Conservation (phyloP, 768 basidiomycete genomes). For the Mycena latifolia region DNA sequence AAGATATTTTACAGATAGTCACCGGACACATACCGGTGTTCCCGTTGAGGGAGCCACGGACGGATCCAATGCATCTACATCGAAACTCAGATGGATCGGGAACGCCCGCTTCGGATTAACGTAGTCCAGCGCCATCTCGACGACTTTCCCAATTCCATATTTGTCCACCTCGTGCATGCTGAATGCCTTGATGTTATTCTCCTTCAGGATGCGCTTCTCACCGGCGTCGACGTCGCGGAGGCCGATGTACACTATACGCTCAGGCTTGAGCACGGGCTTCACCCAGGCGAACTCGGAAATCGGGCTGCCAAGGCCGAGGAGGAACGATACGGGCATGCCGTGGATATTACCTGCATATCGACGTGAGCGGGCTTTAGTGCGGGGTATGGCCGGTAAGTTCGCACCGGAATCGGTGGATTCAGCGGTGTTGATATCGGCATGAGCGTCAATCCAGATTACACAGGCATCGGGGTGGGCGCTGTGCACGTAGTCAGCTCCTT, state of each 20-base stretch:
- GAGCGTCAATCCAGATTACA: conserved; percentile 97
- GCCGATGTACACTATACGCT: conserved; percentile 95
- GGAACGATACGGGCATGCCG: conserved; percentile 98
- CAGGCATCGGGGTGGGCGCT: conserved; percentile 85
- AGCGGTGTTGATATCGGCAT: conserved; percentile 95
- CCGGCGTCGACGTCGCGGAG: conserved; percentile 92
- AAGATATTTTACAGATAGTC: background rate
- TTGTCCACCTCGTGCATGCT: conserved; percentile 94
- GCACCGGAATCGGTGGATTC: conserved; percentile 83
- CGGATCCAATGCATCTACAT: conserved; percentile 96
- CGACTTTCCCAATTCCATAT: conserved; percentile 93
- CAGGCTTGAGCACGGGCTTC: conserved; percentile 74
- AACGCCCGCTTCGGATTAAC: conserved; percentile 87
- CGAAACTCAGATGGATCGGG: conserved; percentile 97
- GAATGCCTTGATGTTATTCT: conserved; percentile 87
- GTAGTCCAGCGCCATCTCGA: conserved; percentile 96
- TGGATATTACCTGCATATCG: conserved; percentile 85
- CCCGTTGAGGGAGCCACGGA: conserved; percentile 96
- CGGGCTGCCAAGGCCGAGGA: conserved; percentile 68
- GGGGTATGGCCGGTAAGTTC: conserved; percentile 24
- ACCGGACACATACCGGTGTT: conserved; percentile 74
- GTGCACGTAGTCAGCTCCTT: conserved; percentile 20
- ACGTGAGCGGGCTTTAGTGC: conserved; percentile 6
- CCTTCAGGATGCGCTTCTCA: conserved; percentile 88
- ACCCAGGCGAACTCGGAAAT: conserved; percentile 63